Percentiles rank a stretch among this genome's conserved stretches.
Conservation (phyloP, 148 eudicot species). For the Chenopodium quinoa region DNA sequence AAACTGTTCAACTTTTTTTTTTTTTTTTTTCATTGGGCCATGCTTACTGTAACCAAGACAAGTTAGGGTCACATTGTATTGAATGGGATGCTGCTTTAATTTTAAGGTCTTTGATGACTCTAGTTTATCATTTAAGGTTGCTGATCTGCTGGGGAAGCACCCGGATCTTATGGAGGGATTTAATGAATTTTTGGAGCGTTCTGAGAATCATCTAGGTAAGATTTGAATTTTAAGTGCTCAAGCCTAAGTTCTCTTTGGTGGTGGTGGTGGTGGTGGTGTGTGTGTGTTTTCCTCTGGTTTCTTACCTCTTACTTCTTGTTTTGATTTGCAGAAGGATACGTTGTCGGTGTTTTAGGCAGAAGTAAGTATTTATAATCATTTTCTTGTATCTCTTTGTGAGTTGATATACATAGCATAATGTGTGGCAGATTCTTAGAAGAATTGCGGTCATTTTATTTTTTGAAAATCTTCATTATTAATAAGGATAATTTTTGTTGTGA, state of each 20-base stretch:
- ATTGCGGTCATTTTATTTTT: background rate
- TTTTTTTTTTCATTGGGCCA: too few species aligned
- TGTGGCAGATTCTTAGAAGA: background rate
- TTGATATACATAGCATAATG: background rate
- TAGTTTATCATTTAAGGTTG: slow-evolving; percentile 51
- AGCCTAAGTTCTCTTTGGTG: background rate
- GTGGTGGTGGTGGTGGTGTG: too few species aligned
- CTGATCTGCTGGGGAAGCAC: slow-evolving; percentile 82
- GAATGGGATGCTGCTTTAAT: slow-evolving; percentile 2
- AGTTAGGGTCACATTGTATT: background rate
- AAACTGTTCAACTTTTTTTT: background rate
- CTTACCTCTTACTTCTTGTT: background rate
- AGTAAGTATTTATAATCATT: slow-evolving; percentile 49
- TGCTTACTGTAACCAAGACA: too few species aligned
- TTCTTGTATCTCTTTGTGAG: background rate
- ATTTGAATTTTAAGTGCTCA: background rate
- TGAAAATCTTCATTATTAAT: background rate
- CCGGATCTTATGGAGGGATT: slow-evolving; percentile 99
- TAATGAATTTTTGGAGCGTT: slow-evolving; percentile 78
- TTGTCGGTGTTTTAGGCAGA: slow-evolving; percentile 85
- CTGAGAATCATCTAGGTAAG: slow-evolving; percentile 81
- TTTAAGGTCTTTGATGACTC: background rate
- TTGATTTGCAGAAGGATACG: slow-evolving; percentile 77
- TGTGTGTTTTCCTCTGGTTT: background rate
- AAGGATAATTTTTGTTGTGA: background rate